phyloP scores from a whole-genome alignment of 305 asterid genomes.

The Petunia hybrid region DNA sequence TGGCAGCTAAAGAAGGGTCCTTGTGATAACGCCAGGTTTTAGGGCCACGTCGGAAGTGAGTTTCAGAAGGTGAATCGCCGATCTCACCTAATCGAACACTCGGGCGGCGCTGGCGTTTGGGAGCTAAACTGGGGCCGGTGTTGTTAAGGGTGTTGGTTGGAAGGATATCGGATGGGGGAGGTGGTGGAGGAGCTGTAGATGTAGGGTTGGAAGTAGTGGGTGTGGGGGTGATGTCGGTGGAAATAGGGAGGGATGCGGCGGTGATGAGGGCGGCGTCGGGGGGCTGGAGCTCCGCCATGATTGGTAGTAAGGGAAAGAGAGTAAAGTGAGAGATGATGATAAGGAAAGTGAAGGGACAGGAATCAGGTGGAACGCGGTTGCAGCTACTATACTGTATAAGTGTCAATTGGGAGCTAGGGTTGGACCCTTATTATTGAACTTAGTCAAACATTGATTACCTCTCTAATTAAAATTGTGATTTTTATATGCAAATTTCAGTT shows the following conservation, averaged over 20 bases:
- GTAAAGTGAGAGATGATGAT: slow-evolving; percentile 37
- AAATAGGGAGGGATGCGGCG: slow-evolving; percentile 39
- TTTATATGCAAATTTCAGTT: no score
- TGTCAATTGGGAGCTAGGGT: background rate
- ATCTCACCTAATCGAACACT: slow-evolving; percentile 97
- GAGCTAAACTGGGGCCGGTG: slow-evolving; percentile 56
- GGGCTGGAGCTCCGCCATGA: slow-evolving; percentile 77
- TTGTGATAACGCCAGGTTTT: slow-evolving; percentile 82
- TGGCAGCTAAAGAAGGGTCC: slow-evolving; percentile 82
- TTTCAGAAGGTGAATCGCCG: slow-evolving; percentile 81
- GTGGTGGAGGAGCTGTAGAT: slow-evolving; percentile 49
- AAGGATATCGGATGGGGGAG: slow-evolving; percentile 55
- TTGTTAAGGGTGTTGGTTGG: slow-evolving; percentile 37
- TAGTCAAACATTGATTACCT: no score
- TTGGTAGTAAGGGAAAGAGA: background rate
- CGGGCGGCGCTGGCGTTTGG: slow-evolving; percentile 97
- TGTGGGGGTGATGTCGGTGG: slow-evolving; percentile 30
- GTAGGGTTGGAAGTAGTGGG: slow-evolving; percentile 37
- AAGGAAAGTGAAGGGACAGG: slow-evolving; percentile 41
- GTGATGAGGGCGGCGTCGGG: slow-evolving; percentile 59
- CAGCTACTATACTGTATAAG: background rate
- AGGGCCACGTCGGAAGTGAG: slow-evolving; percentile 67
- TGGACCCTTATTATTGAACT: background rate
- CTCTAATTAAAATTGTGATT: no score
- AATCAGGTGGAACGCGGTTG: slow-evolving; percentile 40